Conservation (phyloP, 2,329 filamentous ascomycete genomes). For the Coniochaeta pulveracea region DNA sequence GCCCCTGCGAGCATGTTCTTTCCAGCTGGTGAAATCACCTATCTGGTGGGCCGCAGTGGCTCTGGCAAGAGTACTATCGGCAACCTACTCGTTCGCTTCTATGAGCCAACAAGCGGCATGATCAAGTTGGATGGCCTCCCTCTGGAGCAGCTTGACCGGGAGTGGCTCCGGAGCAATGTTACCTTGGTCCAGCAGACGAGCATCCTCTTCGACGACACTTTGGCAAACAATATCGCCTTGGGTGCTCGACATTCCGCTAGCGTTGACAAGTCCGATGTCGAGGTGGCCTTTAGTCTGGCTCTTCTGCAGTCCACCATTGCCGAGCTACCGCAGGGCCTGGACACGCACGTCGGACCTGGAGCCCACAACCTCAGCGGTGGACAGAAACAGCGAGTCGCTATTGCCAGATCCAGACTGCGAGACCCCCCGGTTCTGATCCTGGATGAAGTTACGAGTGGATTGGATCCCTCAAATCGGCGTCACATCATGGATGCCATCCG, state of each 20-base stretch:
- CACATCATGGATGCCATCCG: slow-evolving; percentile 66
- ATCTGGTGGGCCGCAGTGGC: slow-evolving; percentile 76
- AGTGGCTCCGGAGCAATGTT: slow-evolving; percentile 69
- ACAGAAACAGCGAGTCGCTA: slow-evolving; percentile 68
- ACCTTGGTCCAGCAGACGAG: slow-evolving; percentile 76
- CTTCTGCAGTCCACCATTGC: slow-evolving; percentile 57
- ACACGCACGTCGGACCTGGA: slow-evolving; percentile 61
- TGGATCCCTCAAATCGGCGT: slow-evolving; percentile 62
- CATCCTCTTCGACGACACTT: slow-evolving; percentile 68
- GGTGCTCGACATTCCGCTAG: slow-evolving; percentile 41
- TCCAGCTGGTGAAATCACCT: slow-evolving; percentile 59
- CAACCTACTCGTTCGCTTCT: slow-evolving; percentile 70
- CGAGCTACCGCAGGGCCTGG: slow-evolving; percentile 55
- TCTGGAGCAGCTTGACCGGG: slow-evolving; percentile 48
- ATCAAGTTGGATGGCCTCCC: slow-evolving; percentile 58
- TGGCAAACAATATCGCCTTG: slow-evolving; percentile 68
- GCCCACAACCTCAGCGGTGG: slow-evolving; percentile 70
- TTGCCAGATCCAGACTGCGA: slow-evolving; percentile 67
- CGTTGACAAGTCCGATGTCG: slow-evolving; percentile 43
- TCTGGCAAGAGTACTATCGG: slow-evolving; percentile 87
- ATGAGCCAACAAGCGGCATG: slow-evolving; percentile 51
- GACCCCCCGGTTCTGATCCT: slow-evolving; percentile 73
- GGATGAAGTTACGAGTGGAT: slow-evolving; percentile 78
- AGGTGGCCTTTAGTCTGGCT: slow-evolving; percentile 52
- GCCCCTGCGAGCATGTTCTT: slow-evolving; percentile 56